A percentile compares a stretch with the other conserved stretches of the same genome.
phyloP scores from a whole-genome alignment of 495 filamentous ascomycete genomes.

The Baudoinia panamericana region DNA sequence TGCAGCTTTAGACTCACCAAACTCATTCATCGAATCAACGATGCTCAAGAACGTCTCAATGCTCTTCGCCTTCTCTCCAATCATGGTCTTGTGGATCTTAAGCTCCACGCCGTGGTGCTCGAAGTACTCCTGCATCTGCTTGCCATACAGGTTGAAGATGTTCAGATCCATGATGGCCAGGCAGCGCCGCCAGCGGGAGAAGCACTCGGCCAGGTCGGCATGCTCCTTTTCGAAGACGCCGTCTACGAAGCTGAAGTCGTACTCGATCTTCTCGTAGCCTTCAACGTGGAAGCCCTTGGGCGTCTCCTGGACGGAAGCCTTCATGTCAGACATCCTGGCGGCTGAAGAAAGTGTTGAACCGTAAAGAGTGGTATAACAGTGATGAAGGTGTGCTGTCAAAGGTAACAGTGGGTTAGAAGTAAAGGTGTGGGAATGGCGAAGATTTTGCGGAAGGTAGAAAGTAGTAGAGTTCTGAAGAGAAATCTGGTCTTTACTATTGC shows the following conservation, averaged over 20 bases:
- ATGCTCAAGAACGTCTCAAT: conserved; percentile 47
- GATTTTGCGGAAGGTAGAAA: no score
- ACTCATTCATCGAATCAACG: conserved; percentile 50
- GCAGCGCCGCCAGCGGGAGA: conserved; percentile 43
- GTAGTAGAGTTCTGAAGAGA: no score
- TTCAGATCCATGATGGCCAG: conserved; percentile 50
- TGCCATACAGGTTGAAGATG: conserved; percentile 45
- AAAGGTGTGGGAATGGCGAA: no score
- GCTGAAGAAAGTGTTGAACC: no score
- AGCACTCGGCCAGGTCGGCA: conserved; percentile 42
- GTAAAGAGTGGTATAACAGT: background rate
- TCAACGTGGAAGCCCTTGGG: conserved; percentile 47
- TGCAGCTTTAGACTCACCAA: conserved; percentile 37
- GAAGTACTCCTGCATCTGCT: conserved; percentile 46
- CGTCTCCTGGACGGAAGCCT: conserved; percentile 39
- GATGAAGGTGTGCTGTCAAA: no score
- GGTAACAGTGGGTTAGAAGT: no score
- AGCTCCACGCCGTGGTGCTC: conserved; percentile 39
- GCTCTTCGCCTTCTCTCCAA: conserved; percentile 52
- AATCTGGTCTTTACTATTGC: no score
- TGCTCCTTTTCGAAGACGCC: conserved; percentile 44
- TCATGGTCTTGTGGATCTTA: conserved; percentile 49
- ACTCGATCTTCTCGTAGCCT: conserved; percentile 54
- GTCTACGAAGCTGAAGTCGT: conserved; percentile 54
- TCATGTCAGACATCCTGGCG: conserved; percentile 48